Percentiles rank a stretch among this genome's conserved stretches.
These are phyloP conservation scores for Periglandula ipomoeae DNA, from an alignment of 2,329 filamentous ascomycete genomes.

Conservation along the genomic window DNA sequence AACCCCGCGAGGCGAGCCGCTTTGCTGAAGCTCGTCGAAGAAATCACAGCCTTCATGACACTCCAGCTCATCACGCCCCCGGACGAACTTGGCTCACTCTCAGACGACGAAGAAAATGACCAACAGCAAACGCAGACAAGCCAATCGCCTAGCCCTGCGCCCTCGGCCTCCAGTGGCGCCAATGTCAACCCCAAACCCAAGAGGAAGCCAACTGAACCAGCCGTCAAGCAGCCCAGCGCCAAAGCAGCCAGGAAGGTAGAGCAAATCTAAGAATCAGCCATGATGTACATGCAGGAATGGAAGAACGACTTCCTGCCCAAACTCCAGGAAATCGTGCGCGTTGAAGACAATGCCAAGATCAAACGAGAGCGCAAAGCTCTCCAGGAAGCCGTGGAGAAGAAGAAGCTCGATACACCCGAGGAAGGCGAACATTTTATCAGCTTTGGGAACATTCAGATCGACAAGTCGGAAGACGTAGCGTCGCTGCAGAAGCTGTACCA, in stretches of 20 bases:
- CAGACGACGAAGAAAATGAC: conserved; percentile 8
- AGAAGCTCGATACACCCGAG: conserved; percentile 23
- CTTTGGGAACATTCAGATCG: conserved; percentile 26
- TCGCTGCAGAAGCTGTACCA: conserved; percentile 43
- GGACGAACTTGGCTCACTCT: conserved; percentile 22
- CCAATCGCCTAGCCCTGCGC: conserved; percentile 5
- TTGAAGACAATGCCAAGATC: conserved; percentile 38
- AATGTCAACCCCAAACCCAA: conserved; percentile 4
- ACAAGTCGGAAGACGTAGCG: conserved; percentile 30
- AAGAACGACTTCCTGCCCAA: conserved; percentile 58
- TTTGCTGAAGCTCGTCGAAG: conserved; percentile 39
- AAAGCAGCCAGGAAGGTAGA: conserved; percentile 18
- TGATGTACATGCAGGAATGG: conserved; percentile 73
- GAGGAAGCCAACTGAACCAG: conserved; percentile 5
- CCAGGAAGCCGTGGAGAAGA: conserved; percentile 31
- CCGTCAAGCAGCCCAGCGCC: conserved; percentile 4
- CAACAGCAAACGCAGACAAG: conserved; percentile 4
- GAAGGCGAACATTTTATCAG: conserved; percentile 31
- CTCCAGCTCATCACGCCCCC: conserved; percentile 35
- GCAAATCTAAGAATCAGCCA: conserved; percentile 39
- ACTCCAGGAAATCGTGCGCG: conserved; percentile 57
- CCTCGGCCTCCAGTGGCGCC: background rate
- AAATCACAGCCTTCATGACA: conserved; percentile 46
- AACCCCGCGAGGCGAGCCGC: conserved; percentile 42
- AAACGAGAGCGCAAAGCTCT: conserved; percentile 37